These are phyloP conservation scores for Aspergillus piperis DNA, from an alignment of 2,329 filamentous ascomycete species.

Conservation along the genomic window DNA sequence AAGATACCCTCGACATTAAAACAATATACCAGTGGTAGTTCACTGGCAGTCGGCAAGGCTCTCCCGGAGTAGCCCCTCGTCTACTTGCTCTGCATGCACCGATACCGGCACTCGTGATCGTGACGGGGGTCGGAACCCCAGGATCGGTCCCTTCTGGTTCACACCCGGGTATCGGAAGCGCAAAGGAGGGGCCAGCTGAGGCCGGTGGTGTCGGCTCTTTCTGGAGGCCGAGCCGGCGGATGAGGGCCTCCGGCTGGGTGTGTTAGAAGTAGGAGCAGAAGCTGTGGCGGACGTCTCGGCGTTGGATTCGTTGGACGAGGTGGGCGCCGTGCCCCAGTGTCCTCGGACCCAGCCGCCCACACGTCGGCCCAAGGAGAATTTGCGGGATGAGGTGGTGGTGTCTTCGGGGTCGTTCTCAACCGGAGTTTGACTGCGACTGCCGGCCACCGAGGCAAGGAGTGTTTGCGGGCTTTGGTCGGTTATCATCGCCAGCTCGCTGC, in stretches of 20 bases:
- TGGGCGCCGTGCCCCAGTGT: slow-evolving; percentile 61
- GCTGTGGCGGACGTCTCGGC: slow-evolving; percentile 16
- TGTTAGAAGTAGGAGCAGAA: slow-evolving; percentile 20
- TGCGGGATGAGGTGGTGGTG: slow-evolving; percentile 25
- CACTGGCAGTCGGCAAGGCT: slow-evolving; percentile 50
- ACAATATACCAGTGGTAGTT: slow-evolving; percentile 29
- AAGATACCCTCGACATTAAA: background rate
- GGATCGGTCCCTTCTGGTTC: slow-evolving; percentile 74
- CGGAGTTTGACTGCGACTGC: slow-evolving; percentile 18
- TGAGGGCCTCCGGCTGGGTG: slow-evolving; percentile 60
- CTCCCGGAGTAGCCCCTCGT: slow-evolving; percentile 63
- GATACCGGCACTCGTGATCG: slow-evolving; percentile 56
- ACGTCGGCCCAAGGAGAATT: slow-evolving; percentile 51
- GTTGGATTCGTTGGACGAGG: slow-evolving; percentile 17
- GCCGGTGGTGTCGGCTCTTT: slow-evolving; percentile 9
- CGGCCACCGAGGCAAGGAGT: slow-evolving; percentile 41
- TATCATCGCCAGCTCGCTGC: slow-evolving; percentile 28
- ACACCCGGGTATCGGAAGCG: slow-evolving; percentile 65
- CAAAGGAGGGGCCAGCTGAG: slow-evolving; percentile 13
- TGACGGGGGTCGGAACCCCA: slow-evolving; percentile 66
- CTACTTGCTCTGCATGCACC: slow-evolving; percentile 60
- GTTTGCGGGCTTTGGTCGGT: slow-evolving; percentile 33
- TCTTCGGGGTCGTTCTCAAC: slow-evolving; percentile 29
- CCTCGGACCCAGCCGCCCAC: slow-evolving; percentile 68
- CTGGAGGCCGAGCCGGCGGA: slow-evolving; percentile 63